Conservation (phyloP, 495 filamentous ascomycete species). For the Xylaria castorea region DNA sequence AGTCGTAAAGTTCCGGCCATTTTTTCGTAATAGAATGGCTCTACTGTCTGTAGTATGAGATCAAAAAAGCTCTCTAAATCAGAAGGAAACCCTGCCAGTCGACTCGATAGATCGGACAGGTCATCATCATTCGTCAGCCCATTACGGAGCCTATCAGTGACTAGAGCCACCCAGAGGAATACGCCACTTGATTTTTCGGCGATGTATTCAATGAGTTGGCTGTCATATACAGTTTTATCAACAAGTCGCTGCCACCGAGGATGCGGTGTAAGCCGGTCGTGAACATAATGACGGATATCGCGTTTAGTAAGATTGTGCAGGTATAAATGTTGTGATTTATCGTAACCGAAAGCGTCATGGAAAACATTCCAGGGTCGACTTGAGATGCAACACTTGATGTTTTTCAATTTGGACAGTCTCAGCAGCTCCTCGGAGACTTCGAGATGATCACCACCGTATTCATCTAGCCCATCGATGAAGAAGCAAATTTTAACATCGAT, state of each 20-base stretch:
- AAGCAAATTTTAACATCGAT: conserved; percentile 29
- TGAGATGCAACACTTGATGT: conserved; percentile 58
- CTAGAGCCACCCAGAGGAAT: conserved; percentile 51
- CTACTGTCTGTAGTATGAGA: conserved; percentile 30
- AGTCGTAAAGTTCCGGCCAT: conserved; percentile 25
- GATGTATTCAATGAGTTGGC: conserved; percentile 37
- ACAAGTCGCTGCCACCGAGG: conserved; percentile 25
- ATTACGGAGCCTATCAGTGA: conserved; percentile 28
- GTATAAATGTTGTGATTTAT: conserved; percentile 21
- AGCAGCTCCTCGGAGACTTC: conserved; percentile 25
- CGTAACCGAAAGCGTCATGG: conserved; percentile 43
- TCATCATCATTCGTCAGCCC: conserved; percentile 38
- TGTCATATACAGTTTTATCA: neutral
- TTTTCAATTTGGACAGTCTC: conserved; percentile 4
- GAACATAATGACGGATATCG: conserved; percentile 43
- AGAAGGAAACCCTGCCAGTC: conserved; percentile 30
- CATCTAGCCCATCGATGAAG: conserved; percentile 41
- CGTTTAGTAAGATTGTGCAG: conserved; percentile 37
- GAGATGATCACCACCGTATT: conserved; percentile 33
- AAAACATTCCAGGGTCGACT: conserved; percentile 59
- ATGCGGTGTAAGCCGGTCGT: conserved; percentile 30
- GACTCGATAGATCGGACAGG: conserved; percentile 29
- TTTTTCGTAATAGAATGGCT: conserved; percentile 26
- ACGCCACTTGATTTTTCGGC: conserved; percentile 46
- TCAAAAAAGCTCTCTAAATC: conserved; percentile 37